A percentile compares a stretch with the other conserved stretches of the same genome.
These are phyloP conservation scores for Monilinia polystroma DNA, from an alignment of 2,329 filamentous ascomycete species.

Conservation along the genomic window DNA sequence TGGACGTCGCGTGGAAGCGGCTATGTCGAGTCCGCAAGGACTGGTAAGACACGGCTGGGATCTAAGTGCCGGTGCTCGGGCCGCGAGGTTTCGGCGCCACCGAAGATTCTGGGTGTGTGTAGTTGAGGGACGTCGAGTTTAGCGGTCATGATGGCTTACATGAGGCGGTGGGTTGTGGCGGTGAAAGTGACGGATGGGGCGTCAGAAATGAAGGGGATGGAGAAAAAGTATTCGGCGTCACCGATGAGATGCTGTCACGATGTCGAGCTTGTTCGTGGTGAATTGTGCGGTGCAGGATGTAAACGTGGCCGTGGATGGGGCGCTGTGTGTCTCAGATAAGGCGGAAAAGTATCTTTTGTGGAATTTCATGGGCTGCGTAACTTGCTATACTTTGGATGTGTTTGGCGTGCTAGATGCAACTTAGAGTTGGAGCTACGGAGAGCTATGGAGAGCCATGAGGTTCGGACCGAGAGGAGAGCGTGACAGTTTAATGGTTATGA, in stretches of 20 bases:
- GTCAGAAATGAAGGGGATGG: not conserved
- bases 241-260: not conserved
- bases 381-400: not conserved
- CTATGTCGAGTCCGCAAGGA: not conserved
- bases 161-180: not conserved
- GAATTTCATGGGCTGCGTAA: not conserved
- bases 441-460: too few species aligned
- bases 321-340: not conserved
- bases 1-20: not conserved
- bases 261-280: too few species aligned
- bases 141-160: not conserved
- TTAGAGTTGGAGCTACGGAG: not conserved
- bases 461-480: too few species aligned
- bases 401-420: not conserved
- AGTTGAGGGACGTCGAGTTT: not conserved
- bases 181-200: not conserved
- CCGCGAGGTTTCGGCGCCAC: not conserved
- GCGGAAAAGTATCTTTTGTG: not conserved
- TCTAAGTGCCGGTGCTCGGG: not conserved
- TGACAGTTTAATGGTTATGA: too few species aligned
- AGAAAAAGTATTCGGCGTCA: not conserved
- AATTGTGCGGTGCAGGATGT: not conserved
- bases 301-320: not conserved
- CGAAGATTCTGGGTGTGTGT: not conserved
- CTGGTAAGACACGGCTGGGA: not conserved